Conservation (phyloP, 108 stramenopile genomes). For the Nitzschia putrida region DNA sequence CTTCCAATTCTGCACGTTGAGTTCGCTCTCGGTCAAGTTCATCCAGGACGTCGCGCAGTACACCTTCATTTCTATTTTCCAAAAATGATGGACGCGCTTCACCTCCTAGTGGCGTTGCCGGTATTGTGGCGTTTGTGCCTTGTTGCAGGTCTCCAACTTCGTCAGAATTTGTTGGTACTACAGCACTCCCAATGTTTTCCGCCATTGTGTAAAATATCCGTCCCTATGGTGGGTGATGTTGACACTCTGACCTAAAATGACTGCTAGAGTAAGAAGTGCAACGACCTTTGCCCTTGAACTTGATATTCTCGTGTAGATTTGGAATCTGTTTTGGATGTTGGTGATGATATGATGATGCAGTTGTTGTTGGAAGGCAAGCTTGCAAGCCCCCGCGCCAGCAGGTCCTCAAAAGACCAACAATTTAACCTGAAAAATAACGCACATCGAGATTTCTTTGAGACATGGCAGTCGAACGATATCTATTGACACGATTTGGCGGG, state of each 20-base stretch:
- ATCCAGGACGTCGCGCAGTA: slow-evolving; percentile 47
- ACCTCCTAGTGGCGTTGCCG: too few relatives aligned
- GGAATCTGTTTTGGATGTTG: neutral
- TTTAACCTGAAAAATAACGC: neutral
- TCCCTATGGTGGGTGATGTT: neutral
- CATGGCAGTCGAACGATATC: too few relatives aligned
- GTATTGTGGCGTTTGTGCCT: too few relatives aligned
- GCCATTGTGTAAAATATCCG: neutral
- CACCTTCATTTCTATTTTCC: slow-evolving; percentile 46
- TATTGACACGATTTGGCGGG: too few relatives aligned
- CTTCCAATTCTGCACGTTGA: slow-evolving; percentile 59
- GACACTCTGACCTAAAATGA: neutral
- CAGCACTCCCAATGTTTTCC: too few relatives aligned
- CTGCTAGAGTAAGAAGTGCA: neutral
- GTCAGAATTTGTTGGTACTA: too few relatives aligned
- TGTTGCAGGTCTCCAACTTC: too few relatives aligned
- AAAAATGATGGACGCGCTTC: slow-evolving; percentile 9
- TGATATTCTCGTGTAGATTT: neutral
- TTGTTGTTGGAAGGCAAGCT: neutral
- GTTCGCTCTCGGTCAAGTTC: slow-evolving; percentile 63
- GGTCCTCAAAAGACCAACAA: neutral
- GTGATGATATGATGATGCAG: neutral
- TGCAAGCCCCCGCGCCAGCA: neutral
- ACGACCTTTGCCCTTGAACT: slow-evolving; percentile 23
- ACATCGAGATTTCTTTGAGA: too few relatives aligned